Evolutionary conservation across 805 yeast genomes (phyloP).

Genomic region (Yarrowia sp.): DNA sequence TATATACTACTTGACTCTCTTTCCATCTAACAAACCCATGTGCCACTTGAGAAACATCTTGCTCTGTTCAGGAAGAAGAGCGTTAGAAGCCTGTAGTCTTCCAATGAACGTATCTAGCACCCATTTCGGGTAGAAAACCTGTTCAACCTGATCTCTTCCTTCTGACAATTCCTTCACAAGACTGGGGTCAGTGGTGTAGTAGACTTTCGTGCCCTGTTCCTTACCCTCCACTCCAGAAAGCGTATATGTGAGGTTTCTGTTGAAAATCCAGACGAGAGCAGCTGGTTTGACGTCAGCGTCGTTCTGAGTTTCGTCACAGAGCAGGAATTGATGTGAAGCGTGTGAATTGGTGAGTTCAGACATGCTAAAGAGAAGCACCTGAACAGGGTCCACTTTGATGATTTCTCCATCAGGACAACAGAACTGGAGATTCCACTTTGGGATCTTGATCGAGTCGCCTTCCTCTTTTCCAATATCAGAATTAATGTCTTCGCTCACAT

Average conservation of each 20-base stretch:
- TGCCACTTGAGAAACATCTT: slow-evolving; percentile 47
- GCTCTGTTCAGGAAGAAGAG: slow-evolving; percentile 50
- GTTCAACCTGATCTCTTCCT: slow-evolving; percentile 54
- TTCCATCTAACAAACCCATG: slow-evolving; percentile 46
- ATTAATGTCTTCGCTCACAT: slow-evolving; percentile 34
- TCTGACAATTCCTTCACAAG: slow-evolving; percentile 47
- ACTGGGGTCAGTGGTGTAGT: slow-evolving; percentile 52
- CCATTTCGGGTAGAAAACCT: slow-evolving; percentile 49
- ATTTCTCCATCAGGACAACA: neutral
- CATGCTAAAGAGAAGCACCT: slow-evolving; percentile 20
- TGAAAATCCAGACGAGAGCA: slow-evolving; percentile 26
- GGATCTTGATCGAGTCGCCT: slow-evolving; percentile 14
- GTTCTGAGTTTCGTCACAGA: slow-evolving; percentile 23
- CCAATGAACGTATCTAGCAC: slow-evolving; percentile 50
- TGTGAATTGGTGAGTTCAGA: slow-evolving; percentile 32
- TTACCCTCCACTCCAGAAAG: slow-evolving; percentile 57
- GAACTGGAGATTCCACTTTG: slow-evolving; percentile 31
- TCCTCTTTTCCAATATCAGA: slow-evolving; percentile 6
- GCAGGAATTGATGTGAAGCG: slow-evolving; percentile 31
- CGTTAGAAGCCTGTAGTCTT: slow-evolving; percentile 48
- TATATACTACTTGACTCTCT: neutral
- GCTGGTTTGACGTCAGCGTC: slow-evolving; percentile 3
- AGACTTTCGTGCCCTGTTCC: slow-evolving; percentile 57
- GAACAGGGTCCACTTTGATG: slow-evolving; percentile 13
- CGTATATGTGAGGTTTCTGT: slow-evolving; percentile 21